A percentile compares a stretch with the other conserved stretches of the same genome.
Conservation (phyloP, 2,329 filamentous ascomycete species). For the Cladosporium sphaerospermum region DNA sequence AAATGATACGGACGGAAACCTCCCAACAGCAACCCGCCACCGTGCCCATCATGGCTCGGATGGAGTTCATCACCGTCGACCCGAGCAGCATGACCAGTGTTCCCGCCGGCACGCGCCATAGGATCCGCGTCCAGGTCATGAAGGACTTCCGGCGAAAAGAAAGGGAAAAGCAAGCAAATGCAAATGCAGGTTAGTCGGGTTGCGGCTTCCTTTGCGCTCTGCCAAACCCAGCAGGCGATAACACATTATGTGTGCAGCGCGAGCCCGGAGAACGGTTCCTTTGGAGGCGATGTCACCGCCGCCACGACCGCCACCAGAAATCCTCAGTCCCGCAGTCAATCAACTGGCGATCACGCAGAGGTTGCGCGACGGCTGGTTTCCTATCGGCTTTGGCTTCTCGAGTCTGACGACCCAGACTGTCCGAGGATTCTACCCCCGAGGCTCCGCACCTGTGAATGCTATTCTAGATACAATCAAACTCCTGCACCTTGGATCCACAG, state of each 20-base stretch:
- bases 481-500: slow-evolving; percentile 1
- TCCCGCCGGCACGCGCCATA: background rate
- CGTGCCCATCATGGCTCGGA: background rate
- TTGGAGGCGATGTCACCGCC: background rate
- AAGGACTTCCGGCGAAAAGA: slow-evolving; percentile 6
- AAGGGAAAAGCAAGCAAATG: slow-evolving; percentile 1
- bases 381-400: slow-evolving; percentile 4
- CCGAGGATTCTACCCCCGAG: background rate
- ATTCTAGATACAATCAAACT: slow-evolving; percentile 8
- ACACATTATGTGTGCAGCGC: too few relatives aligned
- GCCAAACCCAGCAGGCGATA: too few relatives aligned
- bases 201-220: too few relatives aligned
- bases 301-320: background rate
- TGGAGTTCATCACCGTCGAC: slow-evolving; percentile 6
- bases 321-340: slow-evolving; percentile 2
- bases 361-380: slow-evolving; percentile 4
- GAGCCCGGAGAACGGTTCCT: too few relatives aligned
- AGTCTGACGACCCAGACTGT: background rate
- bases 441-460: background rate
- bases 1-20: too few relatives aligned
- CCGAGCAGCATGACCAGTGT: background rate
- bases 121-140: slow-evolving; percentile 3
- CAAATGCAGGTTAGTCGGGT: background rate
- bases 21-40: background rate
- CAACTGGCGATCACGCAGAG: slow-evolving; percentile 5